Evolutionary conservation across 768 basidiomycete genomes (phyloP), one percentile per base, ranked within the genome.

Genomic region (Dacryopinax spathularia): DNA sequence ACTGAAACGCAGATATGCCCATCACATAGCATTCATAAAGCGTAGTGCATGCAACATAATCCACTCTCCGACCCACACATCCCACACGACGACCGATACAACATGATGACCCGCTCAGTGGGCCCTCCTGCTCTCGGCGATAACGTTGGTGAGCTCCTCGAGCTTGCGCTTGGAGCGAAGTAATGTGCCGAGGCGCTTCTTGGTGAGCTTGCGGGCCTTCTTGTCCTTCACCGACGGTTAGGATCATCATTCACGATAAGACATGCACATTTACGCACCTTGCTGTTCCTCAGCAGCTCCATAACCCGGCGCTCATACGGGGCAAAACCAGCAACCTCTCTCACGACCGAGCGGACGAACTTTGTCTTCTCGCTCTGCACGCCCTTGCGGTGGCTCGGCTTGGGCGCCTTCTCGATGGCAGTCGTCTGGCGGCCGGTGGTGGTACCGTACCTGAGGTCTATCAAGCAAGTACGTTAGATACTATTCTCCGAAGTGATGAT

Each of bases 171-270:
- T 99, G 70, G 94, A 95, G 70, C 96, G 91, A 73, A 94, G 80
- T 69, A 98, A 83, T n/a, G 96, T 98, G 35, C 96, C 96, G 72
- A 99, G 87, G 92, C 93, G 87, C 82, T 95, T 97, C 87, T 99
- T 99, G 70, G 93, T 94, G 82, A 98, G 81, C 81, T 98, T 98
- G 76, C 92, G 84, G 65, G 95, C 95, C 79, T 95, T 97, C 86
- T 99, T 99, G 77, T 99, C 95, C 92, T 92, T 72, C 44, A 64
- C 59, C 60, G 43, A 37, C 39, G 9, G 61, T 64, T 64, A 48
- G 63, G n/a, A 62, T 37, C 25, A 20, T 10, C 44, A 35, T 64
- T 44, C 67, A 67, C 48, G 65, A 59, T 60, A 64, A 61, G 27
- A 33, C 27, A 37, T 35, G 37, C 36, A 34, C 59, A 63, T 60